Conservation (phyloP, 139 green algal species). For the Marvania coccoides region DNA sequence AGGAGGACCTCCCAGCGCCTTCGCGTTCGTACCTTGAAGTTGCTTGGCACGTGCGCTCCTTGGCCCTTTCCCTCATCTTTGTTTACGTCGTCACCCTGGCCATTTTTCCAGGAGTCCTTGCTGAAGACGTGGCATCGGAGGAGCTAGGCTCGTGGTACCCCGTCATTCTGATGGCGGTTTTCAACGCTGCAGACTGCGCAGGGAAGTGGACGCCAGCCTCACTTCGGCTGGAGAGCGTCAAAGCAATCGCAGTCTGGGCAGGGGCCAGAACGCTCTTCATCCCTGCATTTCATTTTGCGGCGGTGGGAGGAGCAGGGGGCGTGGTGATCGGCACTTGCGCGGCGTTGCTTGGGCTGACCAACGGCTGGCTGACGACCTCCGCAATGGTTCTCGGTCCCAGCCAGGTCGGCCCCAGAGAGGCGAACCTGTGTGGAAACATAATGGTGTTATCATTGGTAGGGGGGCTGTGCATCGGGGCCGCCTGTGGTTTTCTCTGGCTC, state of each 20-base stretch:
- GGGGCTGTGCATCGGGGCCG: constrained; percentile 62
- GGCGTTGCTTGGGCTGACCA: constrained; percentile 39
- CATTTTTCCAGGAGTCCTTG: constrained; percentile 87
- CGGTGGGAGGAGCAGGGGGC: neutral
- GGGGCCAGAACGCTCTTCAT: constrained; percentile 41
- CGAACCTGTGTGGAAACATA: constrained; percentile 50
- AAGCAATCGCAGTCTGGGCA: neutral
- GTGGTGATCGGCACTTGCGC: constrained; percentile 23
- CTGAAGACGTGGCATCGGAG: constrained; percentile 65
- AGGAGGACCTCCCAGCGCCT: neutral
- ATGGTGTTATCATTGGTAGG: constrained; percentile 73
- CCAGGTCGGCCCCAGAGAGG: neutral
- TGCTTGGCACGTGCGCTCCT: neutral
- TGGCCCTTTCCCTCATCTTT: neutral
- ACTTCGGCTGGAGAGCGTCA: neutral
- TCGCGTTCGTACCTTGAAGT: neutral
- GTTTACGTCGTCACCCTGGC: constrained; percentile 61
- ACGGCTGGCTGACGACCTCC: constrained; percentile 56
- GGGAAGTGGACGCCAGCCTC: constrained; percentile 50
- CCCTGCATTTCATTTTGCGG: constrained; percentile 35
- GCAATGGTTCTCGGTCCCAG: constrained; percentile 35
- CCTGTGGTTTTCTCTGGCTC: constrained; percentile 57
- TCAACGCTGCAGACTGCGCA: constrained; percentile 63
- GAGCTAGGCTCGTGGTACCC: constrained; percentile 78
- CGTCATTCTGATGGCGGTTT: constrained; percentile 65